Percentiles rank a stretch among this genome's conserved stretches.
Conservation (phyloP, 352 stramenopile species). For the Pythium guiyangense region DNA sequence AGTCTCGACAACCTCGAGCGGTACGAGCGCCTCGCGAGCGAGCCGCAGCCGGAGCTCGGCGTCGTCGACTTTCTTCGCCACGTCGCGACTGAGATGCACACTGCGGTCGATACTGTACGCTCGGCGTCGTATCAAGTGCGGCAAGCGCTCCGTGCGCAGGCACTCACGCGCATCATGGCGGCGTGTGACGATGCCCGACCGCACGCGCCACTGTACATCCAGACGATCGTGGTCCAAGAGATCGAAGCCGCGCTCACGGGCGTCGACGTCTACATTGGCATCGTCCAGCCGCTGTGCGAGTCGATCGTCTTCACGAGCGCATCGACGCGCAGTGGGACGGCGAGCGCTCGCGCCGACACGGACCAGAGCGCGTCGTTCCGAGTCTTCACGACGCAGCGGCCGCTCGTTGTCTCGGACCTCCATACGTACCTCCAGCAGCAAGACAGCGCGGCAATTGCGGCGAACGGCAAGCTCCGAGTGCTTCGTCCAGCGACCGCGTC, state of each 20-base stretch:
- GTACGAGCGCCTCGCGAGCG: constrained; percentile 33
- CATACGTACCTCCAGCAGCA: constrained; percentile 22
- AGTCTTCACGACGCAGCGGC: constrained; percentile 41
- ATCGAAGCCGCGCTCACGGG: constrained; percentile 54
- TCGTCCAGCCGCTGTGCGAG: constrained; percentile 48
- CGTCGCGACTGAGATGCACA: constrained; percentile 20
- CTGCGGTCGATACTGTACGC: constrained; percentile 14
- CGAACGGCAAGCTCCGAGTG: constrained; percentile 18
- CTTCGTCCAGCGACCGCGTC: constrained; percentile 17
- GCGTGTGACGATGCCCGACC: constrained; percentile 37
- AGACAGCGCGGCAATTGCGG: constrained; percentile 1
- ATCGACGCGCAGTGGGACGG: constrained; percentile 46
- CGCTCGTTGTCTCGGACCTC: constrained; percentile 49
- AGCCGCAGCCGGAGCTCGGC: constrained; percentile 59
- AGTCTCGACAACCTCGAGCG: constrained; percentile 57
- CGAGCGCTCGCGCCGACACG: constrained; percentile 29
- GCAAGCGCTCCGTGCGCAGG: constrained; percentile 21
- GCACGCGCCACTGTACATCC: constrained; percentile 26
- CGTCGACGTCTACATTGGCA: constrained; percentile 59
- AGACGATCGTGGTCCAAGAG: constrained; percentile 39
- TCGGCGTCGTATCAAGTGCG: constrained; percentile 1
- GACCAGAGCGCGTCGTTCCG: constrained; percentile 40
- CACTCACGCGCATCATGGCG: constrained; percentile 43
- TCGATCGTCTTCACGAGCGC: constrained; percentile 45
- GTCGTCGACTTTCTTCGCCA: constrained; percentile 70